phyloP scores from a whole-genome alignment of 495 filamentous ascomycete genomes.

The Aspergillus funiculosus region DNA sequence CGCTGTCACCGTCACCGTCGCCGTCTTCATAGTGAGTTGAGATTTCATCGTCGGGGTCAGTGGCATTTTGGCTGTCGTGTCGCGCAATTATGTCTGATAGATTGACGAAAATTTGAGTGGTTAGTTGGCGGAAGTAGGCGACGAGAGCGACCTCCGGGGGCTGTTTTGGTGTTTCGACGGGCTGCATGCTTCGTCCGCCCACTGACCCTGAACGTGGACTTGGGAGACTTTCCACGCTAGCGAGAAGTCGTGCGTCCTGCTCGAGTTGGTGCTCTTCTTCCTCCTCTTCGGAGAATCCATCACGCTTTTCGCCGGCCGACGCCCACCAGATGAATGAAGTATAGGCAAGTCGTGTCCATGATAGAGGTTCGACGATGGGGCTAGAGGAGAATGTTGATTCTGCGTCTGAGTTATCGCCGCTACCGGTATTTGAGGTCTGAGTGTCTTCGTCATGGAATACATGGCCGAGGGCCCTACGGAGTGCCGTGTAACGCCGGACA shows the following conservation, averaged over 20 bases:
- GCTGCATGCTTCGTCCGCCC: conserved; percentile 40
- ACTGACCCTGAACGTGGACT: conserved; percentile 29
- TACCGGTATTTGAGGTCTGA: conserved; percentile 16
- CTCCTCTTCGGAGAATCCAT: conserved; percentile 41
- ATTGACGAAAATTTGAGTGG: conserved; percentile 61
- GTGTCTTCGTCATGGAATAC: conserved; percentile 33
- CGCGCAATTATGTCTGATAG: conserved; percentile 50
- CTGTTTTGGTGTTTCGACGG: conserved; percentile 28
- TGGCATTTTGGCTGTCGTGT: conserved; percentile 54
- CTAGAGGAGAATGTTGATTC: conserved; percentile 44
- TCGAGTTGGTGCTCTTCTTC: conserved; percentile 39
- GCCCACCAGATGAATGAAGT: conserved; percentile 98
- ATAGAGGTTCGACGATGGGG: conserved; percentile 64
- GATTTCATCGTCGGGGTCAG: conserved; percentile 27
- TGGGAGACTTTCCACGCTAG: conserved; percentile 37
- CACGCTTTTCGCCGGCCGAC: conserved; percentile 79
- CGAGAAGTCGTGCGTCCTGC: conserved; percentile 39
- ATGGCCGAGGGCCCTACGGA: conserved; percentile 61
- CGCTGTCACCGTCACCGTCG: conserved; percentile 30
- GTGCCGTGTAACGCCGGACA: conserved; percentile 66
- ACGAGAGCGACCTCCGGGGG: conserved; percentile 69
- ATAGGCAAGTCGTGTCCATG: conserved; percentile 89
- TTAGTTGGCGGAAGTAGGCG: conserved; percentile 87
- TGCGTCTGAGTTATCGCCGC: conserved; percentile 37
- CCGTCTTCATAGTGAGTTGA: conserved; percentile 29